Conservation (phyloP, 2,329 filamentous ascomycete species). For the Penicillium sp. region DNA sequence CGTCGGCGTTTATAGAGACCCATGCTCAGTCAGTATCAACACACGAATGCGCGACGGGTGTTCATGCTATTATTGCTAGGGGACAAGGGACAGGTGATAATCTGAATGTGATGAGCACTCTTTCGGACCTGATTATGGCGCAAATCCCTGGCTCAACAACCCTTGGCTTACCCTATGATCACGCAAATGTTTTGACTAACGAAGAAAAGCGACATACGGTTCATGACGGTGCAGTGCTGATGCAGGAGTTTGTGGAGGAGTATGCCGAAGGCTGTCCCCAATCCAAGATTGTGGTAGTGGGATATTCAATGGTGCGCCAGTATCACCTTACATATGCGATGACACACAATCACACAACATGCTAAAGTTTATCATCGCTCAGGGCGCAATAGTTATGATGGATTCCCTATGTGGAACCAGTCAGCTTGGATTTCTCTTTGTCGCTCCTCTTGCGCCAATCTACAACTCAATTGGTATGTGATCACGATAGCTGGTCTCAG, state of each 20-base stretch:
- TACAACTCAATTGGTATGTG: slow-evolving; percentile 18
- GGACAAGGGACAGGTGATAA: slow-evolving; percentile 25
- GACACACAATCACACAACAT: neutral
- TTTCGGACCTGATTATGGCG: slow-evolving; percentile 22
- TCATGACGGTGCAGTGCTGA: slow-evolving; percentile 16
- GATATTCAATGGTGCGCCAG: slow-evolving; percentile 23
- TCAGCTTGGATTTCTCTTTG: slow-evolving; percentile 16
- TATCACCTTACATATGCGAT: neutral
- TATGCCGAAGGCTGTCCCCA: slow-evolving; percentile 22
- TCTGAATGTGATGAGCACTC: slow-evolving; percentile 23
- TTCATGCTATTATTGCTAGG: slow-evolving; percentile 25
- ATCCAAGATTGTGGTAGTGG: slow-evolving; percentile 22
- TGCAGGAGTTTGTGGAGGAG: slow-evolving; percentile 24
- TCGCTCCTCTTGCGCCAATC: slow-evolving; percentile 11
- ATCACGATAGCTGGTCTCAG: neutral
- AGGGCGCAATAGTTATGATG: slow-evolving; percentile 26
- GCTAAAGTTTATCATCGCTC: neutral
- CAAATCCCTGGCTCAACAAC: slow-evolving; percentile 24
- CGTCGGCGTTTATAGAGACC: neutral
- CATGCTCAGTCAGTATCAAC: slow-evolving; percentile 13
- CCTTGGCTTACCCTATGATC: slow-evolving; percentile 23
- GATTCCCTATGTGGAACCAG: slow-evolving; percentile 26
- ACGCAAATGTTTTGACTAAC: slow-evolving; percentile 9
- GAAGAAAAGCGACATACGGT: slow-evolving; percentile 17
- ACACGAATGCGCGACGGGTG: slow-evolving; percentile 19